Evolutionary conservation across 352 stramenopile genomes (phyloP), one percentile per base, ranked within the genome.

Genomic region (Blastocystis sp.): DNA sequence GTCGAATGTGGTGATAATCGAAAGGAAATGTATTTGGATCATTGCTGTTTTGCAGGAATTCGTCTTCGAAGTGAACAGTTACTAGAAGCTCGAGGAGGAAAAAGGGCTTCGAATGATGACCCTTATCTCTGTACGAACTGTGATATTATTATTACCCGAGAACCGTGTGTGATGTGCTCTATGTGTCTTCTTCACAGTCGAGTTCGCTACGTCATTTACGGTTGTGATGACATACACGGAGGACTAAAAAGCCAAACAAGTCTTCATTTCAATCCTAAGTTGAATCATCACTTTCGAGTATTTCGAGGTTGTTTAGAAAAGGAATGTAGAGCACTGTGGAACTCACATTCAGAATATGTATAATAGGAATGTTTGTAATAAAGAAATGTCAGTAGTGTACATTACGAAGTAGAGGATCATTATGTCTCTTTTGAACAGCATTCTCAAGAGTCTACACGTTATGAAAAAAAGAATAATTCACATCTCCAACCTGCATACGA

Each of bases 81-180:
- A 35, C 30, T 35, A 7, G 30, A n/a, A 11, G 24, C 19, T n/a
- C 30, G 64, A 22, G 53, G 51, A 40, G 53, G 73, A 69, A 64
- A 68, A n/a, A 54, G 73, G 4, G 48, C 73, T 15, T 68, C 51
- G 27, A 84, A 84, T n/a, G 54, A 62, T 17, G 73, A 84, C 35
- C 73, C 73, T 40, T 84, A 84, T 84, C 56, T 84, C 19, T 84
- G 73, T 44, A 84, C 73, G 30, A 68, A 84, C 51, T 84, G 53
- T 64, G 73, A 84, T 51, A 30, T 84, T 40, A 27, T 84, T 44
- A 37, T 84, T 22, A 84, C 73, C 2, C 48, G 73, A 24, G 73
- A 84, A 42, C 73, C 73, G 0, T 84, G 73, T 48, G 44, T 84
- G 9, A 84, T 84, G 73, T 84, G 73, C 30, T 66, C 44, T 42